A percentile compares a stretch with the other conserved stretches of the same genome.
Conservation (phyloP, 345 rosid genomes). For the Populus alba region DNA sequence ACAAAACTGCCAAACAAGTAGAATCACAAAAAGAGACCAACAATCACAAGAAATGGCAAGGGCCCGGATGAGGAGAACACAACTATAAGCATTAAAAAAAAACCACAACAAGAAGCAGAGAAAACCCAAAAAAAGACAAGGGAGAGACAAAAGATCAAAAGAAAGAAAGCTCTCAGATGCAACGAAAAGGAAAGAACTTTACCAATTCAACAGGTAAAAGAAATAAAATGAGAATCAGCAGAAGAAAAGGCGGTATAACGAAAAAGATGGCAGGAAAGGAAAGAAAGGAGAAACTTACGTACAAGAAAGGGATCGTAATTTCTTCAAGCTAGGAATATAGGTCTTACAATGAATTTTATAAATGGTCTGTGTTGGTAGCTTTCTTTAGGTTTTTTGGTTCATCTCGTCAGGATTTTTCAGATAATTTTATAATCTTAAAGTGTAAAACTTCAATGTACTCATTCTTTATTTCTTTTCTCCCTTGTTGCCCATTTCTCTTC, state of each 20-base stretch:
- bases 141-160: constrained; percentile 7
- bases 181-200: constrained; percentile 31
- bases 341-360: constrained; percentile 16
- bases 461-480: no score
- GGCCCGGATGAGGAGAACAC: constrained; percentile 31
- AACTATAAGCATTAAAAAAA: constrained; percentile 6
- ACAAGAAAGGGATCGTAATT: constrained; percentile 50
- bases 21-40: not conserved
- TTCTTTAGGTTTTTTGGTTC: no score
- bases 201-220: constrained; percentile 9
- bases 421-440: no score
- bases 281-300: constrained; percentile 53
- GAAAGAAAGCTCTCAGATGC: constrained; percentile 26
- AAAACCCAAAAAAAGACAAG: constrained; percentile 21
- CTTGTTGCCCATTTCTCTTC: no score
- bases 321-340: constrained; percentile 50
- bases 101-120: not conserved
- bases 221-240: constrained; percentile 5
- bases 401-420: no score
- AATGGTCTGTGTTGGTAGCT: no score
- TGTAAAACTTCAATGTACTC: no score
- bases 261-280: not conserved
- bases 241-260: constrained; percentile 2
- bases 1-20: constrained; percentile 7
- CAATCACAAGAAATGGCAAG: constrained; percentile 18